Evolutionary conservation across 192 early-diverging fungal genomes (phyloP).

Genomic region (Kappamyces sp.): DNA sequence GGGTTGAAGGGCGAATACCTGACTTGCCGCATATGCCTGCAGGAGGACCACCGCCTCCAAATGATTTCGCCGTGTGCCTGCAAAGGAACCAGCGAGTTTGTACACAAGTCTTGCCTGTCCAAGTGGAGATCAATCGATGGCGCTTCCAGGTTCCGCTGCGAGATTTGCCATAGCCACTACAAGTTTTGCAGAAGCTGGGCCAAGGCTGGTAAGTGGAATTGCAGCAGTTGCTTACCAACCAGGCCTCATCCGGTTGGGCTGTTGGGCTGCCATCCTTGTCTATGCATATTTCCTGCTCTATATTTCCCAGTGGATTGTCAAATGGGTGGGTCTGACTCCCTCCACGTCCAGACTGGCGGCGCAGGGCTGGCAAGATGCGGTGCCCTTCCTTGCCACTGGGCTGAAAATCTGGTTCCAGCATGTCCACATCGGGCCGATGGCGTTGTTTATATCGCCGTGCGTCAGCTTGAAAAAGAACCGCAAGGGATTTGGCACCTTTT

Average conservation of each 20-base stretch:
- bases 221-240: neutral
- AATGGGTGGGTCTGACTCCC: neutral
- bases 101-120: constrained; percentile 5
- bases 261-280: neutral
- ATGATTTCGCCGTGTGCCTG: constrained; percentile 11
- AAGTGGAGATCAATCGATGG: constrained; percentile 3
- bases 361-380: neutral
- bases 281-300: neutral
- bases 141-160: constrained; percentile 10
- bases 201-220: neutral
- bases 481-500: neutral
- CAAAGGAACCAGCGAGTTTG: constrained; percentile 10
- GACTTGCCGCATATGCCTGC: constrained; percentile 12
- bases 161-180: constrained; percentile 12
- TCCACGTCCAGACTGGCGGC: constrained; percentile 4
- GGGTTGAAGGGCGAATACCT: no score
- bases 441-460: neutral
- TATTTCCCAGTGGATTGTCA: constrained; percentile 1
- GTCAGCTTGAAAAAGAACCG: neutral
- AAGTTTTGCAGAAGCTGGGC: neutral
- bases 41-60: neutral
- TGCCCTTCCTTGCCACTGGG: neutral
- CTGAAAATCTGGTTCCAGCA: neutral
- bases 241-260: constrained; percentile 8
- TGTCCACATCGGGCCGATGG: neutral